Conservation (phyloP, 2,329 filamentous ascomycete species). For the Alternaria longipes region DNA sequence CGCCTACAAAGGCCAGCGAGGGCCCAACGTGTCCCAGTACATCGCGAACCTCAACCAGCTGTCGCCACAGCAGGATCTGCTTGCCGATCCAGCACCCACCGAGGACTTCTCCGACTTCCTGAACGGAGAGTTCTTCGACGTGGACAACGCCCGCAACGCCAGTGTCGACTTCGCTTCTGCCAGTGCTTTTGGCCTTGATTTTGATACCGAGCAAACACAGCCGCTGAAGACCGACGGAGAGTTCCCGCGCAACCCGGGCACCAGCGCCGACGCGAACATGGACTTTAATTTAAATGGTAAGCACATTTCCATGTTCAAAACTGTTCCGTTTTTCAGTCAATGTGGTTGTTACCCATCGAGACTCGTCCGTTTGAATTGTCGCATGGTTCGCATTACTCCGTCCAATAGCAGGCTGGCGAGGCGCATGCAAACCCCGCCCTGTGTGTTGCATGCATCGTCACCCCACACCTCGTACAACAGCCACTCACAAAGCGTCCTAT, state of each 20-base stretch:
- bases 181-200: slow-evolving; percentile 42
- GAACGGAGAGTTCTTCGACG: slow-evolving; percentile 70
- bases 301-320: slow-evolving; percentile 23
- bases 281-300: slow-evolving; percentile 50
- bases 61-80: slow-evolving; percentile 53
- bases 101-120: slow-evolving; percentile 64
- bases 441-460: slow-evolving; percentile 34
- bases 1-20: slow-evolving; percentile 77
- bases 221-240: slow-evolving; percentile 23
- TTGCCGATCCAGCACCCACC: slow-evolving; percentile 51
- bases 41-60: slow-evolving; percentile 83
- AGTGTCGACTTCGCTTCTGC: slow-evolving; percentile 38
- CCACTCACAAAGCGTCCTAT: slow-evolving; percentile 35
- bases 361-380: slow-evolving; percentile 22
- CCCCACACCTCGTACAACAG: slow-evolving; percentile 37
- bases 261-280: slow-evolving; percentile 39
- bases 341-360: slow-evolving; percentile 17
- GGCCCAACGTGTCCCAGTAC: slow-evolving; percentile 89
- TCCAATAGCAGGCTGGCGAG: slow-evolving; percentile 35
- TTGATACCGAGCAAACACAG: slow-evolving; percentile 34
- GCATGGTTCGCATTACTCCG: slow-evolving; percentile 21
- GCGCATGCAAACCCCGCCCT: slow-evolving; percentile 41
- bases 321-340: slow-evolving; percentile 15
- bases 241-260: slow-evolving; percentile 23
- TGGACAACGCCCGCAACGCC: slow-evolving; percentile 61